Base-by-base conservation (phyloP, 352 stramenopile genomes). In the Pseudoperonospora humuli region DNA sequence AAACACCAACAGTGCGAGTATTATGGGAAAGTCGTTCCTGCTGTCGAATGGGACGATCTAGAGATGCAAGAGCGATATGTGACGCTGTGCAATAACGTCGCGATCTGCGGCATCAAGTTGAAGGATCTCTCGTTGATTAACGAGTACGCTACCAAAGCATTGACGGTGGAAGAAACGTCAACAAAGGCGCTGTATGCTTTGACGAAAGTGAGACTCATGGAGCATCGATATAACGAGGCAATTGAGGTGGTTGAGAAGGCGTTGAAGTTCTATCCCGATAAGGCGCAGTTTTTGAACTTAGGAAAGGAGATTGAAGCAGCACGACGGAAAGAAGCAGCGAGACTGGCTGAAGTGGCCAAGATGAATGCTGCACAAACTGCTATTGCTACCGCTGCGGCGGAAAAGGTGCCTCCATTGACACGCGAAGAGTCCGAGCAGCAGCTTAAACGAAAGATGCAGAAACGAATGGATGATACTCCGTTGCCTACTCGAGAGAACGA, bases 81-180 rank as follows among this genome's bases (percentile, higher is more conserved):
- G 25, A 85, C 59, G 39, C 55, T 86, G 9, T 90, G 80, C 43
- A 74, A 58, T 50, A 93, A 93, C 48, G 48, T 88, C 5, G 77
- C 80, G 1, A 65, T 93, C 21, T 93, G 80, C 34, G 77, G 60
- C 8, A 64, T 93, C 36, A 93, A 89, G 45, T 40, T 84, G 45
- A 58, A 66, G 24, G 61, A 83, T 24, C 34, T 61, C 7, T 64
- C 73, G 7, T 10, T 65, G n/a, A 71, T 87, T 20, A 67, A 63
- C 1, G 56, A 81, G 49, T 87, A 83, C 37, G 64, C 77, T 3
- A 36, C 43, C 14, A 79, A 82, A n/a, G 70, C 77, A 5, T 54
- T 90, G 14, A 57, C 44, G 0, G 67, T 83, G 1, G 55, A 86
- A 7, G 32, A 65, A 10, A 11, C 34, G 5, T 73, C 63, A 7